Evolutionary conservation across 768 basidiomycete species (phyloP).

Genomic region (Gloeostereum incarnatum): DNA sequence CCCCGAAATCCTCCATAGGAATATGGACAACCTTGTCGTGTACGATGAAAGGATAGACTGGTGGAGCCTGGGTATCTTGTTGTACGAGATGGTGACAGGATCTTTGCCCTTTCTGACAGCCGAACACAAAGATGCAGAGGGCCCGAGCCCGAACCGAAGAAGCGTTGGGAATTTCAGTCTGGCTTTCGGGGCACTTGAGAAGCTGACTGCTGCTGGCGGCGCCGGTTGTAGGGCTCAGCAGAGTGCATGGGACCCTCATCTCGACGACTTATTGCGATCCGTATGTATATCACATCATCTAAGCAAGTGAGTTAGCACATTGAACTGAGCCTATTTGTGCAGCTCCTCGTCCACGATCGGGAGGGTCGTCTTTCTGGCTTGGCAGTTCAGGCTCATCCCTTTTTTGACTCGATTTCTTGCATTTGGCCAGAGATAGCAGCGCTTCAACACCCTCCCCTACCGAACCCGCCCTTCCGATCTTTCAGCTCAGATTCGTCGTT

Average conservation of each 20-base stretch:
- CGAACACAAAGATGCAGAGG: not conserved
- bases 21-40: constrained; percentile 14
- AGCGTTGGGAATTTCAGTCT: constrained; percentile 14
- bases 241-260: constrained; percentile 4
- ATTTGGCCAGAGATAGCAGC: constrained; percentile 22
- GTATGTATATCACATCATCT: constrained; percentile 11
- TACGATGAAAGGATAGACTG: constrained; percentile 25
- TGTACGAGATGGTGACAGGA: constrained; percentile 22
- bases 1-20: constrained; percentile 20
- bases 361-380: constrained; percentile 17
- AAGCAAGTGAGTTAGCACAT: not conserved
- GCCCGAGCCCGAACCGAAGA: constrained; percentile 3
- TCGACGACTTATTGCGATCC: constrained; percentile 14
- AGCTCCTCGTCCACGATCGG: constrained; percentile 19
- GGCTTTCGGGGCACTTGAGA: constrained; percentile 15
- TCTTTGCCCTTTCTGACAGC: constrained; percentile 11
- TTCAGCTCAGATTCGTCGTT: constrained; percentile 7
- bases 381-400: constrained; percentile 16
- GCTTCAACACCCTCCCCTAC: constrained; percentile 20
- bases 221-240: not conserved
- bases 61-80: constrained; percentile 24
- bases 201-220: constrained; percentile 4
- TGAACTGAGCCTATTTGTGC: not conserved
- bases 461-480: constrained; percentile 11
- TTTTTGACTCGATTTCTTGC: constrained; percentile 15